phyloP scores from a whole-genome alignment of 306 rosid species.

The Sophora flavescens region DNA sequence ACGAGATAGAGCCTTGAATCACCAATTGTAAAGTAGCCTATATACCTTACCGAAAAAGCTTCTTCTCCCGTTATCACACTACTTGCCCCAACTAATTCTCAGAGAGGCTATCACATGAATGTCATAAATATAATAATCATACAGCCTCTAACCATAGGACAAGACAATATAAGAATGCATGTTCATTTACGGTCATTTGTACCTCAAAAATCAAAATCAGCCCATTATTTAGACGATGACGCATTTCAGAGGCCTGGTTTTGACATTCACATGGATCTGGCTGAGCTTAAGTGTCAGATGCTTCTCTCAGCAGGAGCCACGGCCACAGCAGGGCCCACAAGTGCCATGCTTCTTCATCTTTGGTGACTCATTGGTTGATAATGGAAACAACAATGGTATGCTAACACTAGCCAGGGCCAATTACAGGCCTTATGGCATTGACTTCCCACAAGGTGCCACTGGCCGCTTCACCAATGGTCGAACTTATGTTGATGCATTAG shows the following conservation, averaged over 20 bases:
- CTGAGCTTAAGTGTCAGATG: conserved; percentile 54
- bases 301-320: conserved; percentile 56
- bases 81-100: conserved; percentile 50
- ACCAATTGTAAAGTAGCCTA: conserved; percentile 32
- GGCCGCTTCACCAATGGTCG: conserved; percentile 97
- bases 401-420: conserved; percentile 87
- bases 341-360: conserved; percentile 93
- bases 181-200: neutral
- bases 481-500: conserved; percentile 87
- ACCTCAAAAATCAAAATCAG: neutral
- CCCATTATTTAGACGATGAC: conserved; percentile 36
- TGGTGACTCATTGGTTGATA: conserved; percentile 94
- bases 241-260: conserved; percentile 38
- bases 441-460: conserved; percentile 82
- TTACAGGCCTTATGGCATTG: conserved; percentile 87
- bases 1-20: conserved; percentile 44
- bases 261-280: conserved; percentile 42
- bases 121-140: conserved; percentile 34
- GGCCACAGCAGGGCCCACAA: conserved; percentile 50
- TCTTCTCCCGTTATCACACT: conserved; percentile 29
- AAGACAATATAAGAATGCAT: conserved; percentile 38
- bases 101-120: conserved; percentile 47
- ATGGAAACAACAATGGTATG: conserved; percentile 82
- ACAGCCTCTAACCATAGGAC: neutral
- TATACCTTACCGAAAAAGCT: conserved; percentile 37